Evolutionary conservation across 306 rosid genomes (phyloP).

Genomic region (Vicia villosa): DNA sequence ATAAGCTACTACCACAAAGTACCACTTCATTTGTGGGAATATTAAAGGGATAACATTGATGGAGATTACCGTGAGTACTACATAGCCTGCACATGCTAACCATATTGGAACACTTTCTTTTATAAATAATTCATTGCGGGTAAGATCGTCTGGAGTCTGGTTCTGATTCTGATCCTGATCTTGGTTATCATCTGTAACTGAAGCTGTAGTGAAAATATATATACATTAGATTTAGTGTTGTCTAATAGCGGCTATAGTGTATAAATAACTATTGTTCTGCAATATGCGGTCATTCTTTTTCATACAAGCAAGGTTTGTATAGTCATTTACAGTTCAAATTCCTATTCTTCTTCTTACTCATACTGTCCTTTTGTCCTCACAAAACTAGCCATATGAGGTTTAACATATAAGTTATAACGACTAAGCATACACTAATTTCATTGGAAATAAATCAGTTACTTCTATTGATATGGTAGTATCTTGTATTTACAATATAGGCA

Average conservation of each 20-base stretch:
- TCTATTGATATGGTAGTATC: no score
- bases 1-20: slow-evolving; percentile 68
- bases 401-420: no score
- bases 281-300: not conserved
- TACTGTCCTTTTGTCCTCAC: no score
- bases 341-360: no score
- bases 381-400: no score
- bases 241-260: not conserved
- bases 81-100: slow-evolving; percentile 68
- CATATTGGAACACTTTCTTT: slow-evolving; percentile 69
- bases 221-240: not conserved
- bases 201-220: not conserved
- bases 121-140: slow-evolving; percentile 63
- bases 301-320: no score
- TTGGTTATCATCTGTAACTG: slow-evolving; percentile 32
- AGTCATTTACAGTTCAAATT: no score
- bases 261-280: not conserved
- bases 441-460: no score
- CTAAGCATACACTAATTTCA: no score
- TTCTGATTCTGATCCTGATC: not conserved
- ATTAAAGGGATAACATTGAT: slow-evolving; percentile 64
- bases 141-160: slow-evolving; percentile 49
- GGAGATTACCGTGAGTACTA: slow-evolving; percentile 54
- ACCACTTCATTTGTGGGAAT: slow-evolving; percentile 76
- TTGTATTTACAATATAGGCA: no score